Conservation (phyloP, 2,329 filamentous ascomycete genomes). For the Diplodia seriata region DNA sequence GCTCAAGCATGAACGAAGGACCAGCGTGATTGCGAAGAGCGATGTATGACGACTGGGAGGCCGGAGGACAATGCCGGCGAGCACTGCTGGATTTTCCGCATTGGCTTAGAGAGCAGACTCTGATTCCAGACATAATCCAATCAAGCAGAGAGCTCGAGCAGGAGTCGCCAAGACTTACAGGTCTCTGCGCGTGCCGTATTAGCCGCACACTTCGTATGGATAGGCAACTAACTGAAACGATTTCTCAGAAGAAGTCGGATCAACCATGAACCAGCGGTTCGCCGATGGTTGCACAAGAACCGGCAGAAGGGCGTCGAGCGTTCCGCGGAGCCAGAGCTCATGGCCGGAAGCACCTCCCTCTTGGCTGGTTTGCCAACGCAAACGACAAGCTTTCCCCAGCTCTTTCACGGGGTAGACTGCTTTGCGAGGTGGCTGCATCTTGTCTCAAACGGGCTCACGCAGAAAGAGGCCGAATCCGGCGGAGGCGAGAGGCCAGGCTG, state of each 20-base stretch:
- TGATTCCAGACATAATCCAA: not conserved
- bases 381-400: constrained; percentile 22
- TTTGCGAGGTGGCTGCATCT: not conserved
- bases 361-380: constrained; percentile 2
- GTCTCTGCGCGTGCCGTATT: not conserved
- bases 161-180: constrained; percentile 2
- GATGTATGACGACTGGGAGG: not conserved
- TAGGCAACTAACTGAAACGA: not conserved
- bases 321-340: not conserved
- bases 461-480: constrained; percentile 7
- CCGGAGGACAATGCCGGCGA: constrained; percentile 14
- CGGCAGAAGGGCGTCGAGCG: not conserved
- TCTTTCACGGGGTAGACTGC: constrained; percentile 7
- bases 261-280: no score
- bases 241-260: no score
- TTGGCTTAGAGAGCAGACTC: constrained; percentile 6
- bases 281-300: no score
- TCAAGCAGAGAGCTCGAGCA: not conserved
- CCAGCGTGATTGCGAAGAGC: not conserved
- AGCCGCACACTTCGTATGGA: not conserved
- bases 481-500: not conserved
- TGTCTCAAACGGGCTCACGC: not conserved
- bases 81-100: constrained; percentile 15
- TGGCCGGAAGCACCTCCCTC: not conserved
- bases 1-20: not conserved